Percentiles rank a stretch among this genome's conserved stretches.
Evolutionary conservation across 768 basidiomycete genomes (phyloP).

Genomic region (Serendipita sp.): DNA sequence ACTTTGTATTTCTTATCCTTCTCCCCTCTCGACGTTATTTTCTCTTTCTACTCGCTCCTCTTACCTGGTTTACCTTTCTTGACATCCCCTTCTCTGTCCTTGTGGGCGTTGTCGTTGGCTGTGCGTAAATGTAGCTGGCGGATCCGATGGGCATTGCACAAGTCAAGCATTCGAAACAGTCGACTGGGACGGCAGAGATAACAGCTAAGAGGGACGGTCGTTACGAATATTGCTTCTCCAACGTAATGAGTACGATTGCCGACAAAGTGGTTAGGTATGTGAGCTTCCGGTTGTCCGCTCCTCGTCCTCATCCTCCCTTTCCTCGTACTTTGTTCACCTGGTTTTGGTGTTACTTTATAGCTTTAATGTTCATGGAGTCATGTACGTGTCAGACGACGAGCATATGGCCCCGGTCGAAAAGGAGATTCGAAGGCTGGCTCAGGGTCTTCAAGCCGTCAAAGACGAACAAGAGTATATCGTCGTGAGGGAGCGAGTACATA

Average conservation of each 20-base stretch:
- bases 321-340: not conserved
- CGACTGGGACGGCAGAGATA: conserved; percentile 76
- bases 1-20: too few relatives aligned
- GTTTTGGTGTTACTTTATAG: conserved; percentile 24
- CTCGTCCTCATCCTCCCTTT: not conserved
- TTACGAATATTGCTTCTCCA: conserved; percentile 95
- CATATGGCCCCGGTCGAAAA: conserved; percentile 89
- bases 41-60: too few relatives aligned
- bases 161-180: conserved; percentile 68
- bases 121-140: too few relatives aligned
- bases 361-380: conserved; percentile 96
- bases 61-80: too few relatives aligned
- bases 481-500: conserved; percentile 77
- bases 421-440: conserved; percentile 75
- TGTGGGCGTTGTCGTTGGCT: too few relatives aligned
- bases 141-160: conserved; percentile 57
- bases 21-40: too few relatives aligned
- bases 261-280: conserved; percentile 86
- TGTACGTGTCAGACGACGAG: conserved; percentile 84
- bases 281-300: not conserved
- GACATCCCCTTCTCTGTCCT: too few relatives aligned
- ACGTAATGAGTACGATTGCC: conserved; percentile 92
- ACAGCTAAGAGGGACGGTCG: conserved; percentile 79
- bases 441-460: conserved; percentile 74
- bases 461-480: conserved; percentile 99